Evolutionary conservation across 208 protist species (phyloP).

Genomic region (Lotmaria passim): DNA sequence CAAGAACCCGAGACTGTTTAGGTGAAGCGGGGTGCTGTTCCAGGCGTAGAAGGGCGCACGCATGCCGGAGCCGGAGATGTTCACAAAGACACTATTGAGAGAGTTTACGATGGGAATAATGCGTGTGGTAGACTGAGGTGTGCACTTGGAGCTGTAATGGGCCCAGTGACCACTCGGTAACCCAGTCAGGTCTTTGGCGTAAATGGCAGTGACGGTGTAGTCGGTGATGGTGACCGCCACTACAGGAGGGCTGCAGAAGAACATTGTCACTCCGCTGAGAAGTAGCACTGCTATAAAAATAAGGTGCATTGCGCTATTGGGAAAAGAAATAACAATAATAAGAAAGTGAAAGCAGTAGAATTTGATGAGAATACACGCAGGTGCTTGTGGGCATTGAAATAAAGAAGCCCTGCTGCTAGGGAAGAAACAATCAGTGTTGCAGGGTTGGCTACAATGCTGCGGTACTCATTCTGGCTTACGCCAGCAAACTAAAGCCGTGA

Average conservation of each 20-base stretch:
- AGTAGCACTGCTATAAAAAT: background rate
- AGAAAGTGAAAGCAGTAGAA: background rate
- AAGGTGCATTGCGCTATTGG: background rate
- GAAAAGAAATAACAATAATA: background rate
- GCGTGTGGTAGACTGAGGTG: background rate
- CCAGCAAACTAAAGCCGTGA: too few relatives aligned
- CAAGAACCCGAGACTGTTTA: constrained; percentile 40
- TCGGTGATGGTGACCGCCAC: background rate
- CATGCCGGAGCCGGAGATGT: background rate
- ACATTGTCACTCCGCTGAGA: background rate
- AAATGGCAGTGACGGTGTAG: constrained; percentile 13
- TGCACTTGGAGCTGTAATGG: constrained; percentile 10
- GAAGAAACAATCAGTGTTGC: too few relatives aligned
- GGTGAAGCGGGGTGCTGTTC: constrained; percentile 26
- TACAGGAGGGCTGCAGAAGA: background rate
- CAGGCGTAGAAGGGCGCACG: constrained; percentile 43
- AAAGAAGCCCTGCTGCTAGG: background rate
- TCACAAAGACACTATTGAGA: background rate
- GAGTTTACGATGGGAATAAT: background rate
- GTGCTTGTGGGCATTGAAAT: too few relatives aligned
- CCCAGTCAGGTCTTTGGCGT: background rate
- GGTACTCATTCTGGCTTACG: too few relatives aligned
- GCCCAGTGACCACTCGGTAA: constrained; percentile 21
- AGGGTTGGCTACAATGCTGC: too few relatives aligned
- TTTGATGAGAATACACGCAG: too few relatives aligned